Conservation (phyloP, 257 asterid genomes). For the Rauvolfia tetraphylla region DNA sequence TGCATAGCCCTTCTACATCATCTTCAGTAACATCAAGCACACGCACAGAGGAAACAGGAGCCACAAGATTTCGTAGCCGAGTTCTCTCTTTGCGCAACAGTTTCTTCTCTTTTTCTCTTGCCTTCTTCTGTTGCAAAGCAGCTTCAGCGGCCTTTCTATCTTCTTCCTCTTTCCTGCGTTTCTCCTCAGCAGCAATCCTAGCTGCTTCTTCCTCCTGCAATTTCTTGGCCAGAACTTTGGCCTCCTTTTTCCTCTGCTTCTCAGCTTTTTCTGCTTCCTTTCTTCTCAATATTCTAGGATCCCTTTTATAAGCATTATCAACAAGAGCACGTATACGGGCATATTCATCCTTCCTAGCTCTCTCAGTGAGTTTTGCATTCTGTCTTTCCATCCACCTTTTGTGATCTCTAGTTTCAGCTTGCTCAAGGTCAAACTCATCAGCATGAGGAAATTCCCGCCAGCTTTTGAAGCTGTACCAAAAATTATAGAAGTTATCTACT, state of each 20-base stretch:
- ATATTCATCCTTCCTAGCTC: slow-evolving; percentile 85
- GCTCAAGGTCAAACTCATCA: slow-evolving; percentile 92
- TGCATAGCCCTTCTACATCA: slow-evolving; percentile 67
- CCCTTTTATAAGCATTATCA: slow-evolving; percentile 86
- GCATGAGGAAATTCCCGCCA: slow-evolving; percentile 99
- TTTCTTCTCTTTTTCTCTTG: slow-evolving; percentile 81
- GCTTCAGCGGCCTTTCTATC: slow-evolving; percentile 79
- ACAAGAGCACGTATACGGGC: slow-evolving; percentile 80
- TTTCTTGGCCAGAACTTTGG: slow-evolving; percentile 76
- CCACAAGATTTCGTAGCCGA: slow-evolving; percentile 71
- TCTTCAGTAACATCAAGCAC: slow-evolving; percentile 53
- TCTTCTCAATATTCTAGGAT: slow-evolving; percentile 75
- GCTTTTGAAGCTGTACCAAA: slow-evolving; percentile 90
- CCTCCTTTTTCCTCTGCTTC: slow-evolving; percentile 87
- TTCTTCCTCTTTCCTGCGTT: slow-evolving; percentile 66
- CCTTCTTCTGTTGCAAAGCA: slow-evolving; percentile 68
- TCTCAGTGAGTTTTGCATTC: slow-evolving; percentile 87
- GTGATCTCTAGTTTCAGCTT: slow-evolving; percentile 95
- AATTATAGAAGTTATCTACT: slow-evolving; percentile 77
- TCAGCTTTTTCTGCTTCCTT: slow-evolving; percentile 82
- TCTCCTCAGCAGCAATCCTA: slow-evolving; percentile 75
- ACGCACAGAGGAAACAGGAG: slow-evolving; percentile 44
- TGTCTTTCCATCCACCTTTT: slow-evolving; percentile 98
- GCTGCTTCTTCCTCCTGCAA: slow-evolving; percentile 83
- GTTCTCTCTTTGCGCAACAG: slow-evolving; percentile 78